These are phyloP conservation scores for Cercophora sp. DNA, from an alignment of 495 filamentous ascomycete species.

Conservation along the genomic window DNA sequence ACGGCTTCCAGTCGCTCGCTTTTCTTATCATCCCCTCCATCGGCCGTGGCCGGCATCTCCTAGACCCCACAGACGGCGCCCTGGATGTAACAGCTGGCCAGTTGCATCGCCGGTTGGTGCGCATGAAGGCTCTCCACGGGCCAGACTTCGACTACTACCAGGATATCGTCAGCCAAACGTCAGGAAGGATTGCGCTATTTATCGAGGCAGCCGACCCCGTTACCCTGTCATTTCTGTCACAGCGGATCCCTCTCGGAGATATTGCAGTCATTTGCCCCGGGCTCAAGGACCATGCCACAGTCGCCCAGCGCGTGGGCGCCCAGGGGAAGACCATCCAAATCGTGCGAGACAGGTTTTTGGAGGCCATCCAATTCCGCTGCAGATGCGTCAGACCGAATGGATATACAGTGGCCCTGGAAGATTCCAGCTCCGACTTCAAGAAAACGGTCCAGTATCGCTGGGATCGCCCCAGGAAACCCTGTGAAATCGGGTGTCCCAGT, in stretches of 20 bases:
- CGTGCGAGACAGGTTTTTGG: neutral
- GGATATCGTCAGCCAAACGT: neutral
- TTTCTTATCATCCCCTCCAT: conserved; percentile 11
- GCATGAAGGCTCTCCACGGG: neutral
- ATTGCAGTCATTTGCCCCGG: neutral
- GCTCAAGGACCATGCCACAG: neutral
- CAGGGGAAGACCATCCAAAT: neutral
- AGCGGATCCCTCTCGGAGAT: neutral
- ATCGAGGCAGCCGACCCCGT: neutral
- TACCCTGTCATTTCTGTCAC: neutral
- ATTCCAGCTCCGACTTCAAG: neutral
- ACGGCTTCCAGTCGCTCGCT: conserved; percentile 8
- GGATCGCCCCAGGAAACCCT: too few species aligned
- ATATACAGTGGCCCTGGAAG: too few species aligned
- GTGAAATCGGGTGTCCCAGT: too few species aligned
- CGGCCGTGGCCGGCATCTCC: neutral
- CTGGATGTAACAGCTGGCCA: conserved; percentile 2
- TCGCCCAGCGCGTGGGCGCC: neutral
- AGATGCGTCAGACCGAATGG: too few species aligned
- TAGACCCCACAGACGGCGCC: conserved; percentile 6
- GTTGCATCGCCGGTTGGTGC: neutral
- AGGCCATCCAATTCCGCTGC: neutral
- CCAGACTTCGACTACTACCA: neutral
- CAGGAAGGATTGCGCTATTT: neutral
- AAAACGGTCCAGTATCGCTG: neutral